These are phyloP conservation scores for Nannochloris sp. DNA, from an alignment of 139 green algal genomes.

Conservation along the genomic window DNA sequence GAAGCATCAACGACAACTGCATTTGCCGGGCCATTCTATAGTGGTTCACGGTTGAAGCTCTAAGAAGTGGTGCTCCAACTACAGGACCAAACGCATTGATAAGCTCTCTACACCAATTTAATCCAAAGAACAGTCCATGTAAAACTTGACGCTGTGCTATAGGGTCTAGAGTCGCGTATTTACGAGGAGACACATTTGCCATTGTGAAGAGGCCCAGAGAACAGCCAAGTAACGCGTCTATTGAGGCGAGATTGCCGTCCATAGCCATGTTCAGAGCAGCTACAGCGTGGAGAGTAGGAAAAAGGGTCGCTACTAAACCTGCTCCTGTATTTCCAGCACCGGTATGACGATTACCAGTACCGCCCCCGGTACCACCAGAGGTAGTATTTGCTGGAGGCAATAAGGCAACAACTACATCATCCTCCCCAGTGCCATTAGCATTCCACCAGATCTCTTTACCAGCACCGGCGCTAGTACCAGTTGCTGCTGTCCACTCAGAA, in stretches of 20 bases:
- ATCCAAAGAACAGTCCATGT: conserved; percentile 15
- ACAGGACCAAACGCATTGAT: conserved; percentile 12
- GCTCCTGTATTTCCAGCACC: too few species aligned
- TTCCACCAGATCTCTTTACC: neutral
- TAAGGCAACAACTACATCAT: too few species aligned
- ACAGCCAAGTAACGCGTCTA: conserved; percentile 18
- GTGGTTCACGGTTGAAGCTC: too few species aligned
- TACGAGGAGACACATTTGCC: neutral
- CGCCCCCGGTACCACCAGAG: too few species aligned
- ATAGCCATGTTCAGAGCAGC: neutral
- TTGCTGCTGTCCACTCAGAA: neutral
- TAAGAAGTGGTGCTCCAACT: too few species aligned
- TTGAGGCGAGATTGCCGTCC: conserved; percentile 1
- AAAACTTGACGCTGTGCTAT: conserved; percentile 7
- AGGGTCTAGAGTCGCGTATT: neutral
- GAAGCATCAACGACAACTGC: conserved; percentile 9
- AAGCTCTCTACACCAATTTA: conserved; percentile 29
- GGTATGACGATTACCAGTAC: too few species aligned
- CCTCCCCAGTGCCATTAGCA: neutral
- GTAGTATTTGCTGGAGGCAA: too few species aligned
- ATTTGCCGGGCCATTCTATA: neutral
- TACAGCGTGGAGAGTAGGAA: conserved; percentile 6
- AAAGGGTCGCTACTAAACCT: conserved; percentile 8
- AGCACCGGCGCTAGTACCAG: too few species aligned
- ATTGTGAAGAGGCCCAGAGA: conserved; percentile 4